Conservation (phyloP, 345 rosid species). For the Streptanthus diversifolius region DNA sequence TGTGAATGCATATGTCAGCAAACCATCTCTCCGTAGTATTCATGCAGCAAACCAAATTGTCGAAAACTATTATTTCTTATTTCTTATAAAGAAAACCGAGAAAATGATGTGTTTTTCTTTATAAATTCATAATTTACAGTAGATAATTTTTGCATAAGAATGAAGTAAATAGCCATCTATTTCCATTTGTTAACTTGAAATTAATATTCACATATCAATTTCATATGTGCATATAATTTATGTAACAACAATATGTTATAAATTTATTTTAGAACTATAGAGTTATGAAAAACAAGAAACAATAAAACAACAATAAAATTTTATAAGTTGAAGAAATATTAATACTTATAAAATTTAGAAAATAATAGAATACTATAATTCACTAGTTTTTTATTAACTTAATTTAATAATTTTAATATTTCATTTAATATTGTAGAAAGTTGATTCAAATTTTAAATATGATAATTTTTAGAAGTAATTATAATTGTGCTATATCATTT, state of each 20-base stretch:
- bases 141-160: not conserved
- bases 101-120: not conserved
- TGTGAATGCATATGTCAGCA: not conserved
- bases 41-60: not conserved
- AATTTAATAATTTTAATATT: too few relatives aligned
- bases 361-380: too few relatives aligned
- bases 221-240: not conserved
- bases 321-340: not conserved
- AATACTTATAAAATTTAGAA: not conserved
- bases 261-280: not conserved
- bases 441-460: too few relatives aligned
- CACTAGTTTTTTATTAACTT: too few relatives aligned
- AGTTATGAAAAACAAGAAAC: not conserved
- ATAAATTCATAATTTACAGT: not conserved
- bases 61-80: not conserved
- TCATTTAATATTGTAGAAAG: too few relatives aligned
- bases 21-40: not conserved
- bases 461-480: too few relatives aligned
- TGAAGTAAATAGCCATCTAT: not conserved
- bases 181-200: not conserved
- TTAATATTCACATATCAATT: not conserved
- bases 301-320: not conserved
- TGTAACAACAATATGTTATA: not conserved
- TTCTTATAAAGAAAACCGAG: not conserved
- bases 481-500: too few relatives aligned